A percentile compares a stretch with the other conserved stretches of the same genome.
Evolutionary conservation across 176 grass and related monocot species (phyloP).

Genomic region (Bolboschoenus planiculmis): DNA sequence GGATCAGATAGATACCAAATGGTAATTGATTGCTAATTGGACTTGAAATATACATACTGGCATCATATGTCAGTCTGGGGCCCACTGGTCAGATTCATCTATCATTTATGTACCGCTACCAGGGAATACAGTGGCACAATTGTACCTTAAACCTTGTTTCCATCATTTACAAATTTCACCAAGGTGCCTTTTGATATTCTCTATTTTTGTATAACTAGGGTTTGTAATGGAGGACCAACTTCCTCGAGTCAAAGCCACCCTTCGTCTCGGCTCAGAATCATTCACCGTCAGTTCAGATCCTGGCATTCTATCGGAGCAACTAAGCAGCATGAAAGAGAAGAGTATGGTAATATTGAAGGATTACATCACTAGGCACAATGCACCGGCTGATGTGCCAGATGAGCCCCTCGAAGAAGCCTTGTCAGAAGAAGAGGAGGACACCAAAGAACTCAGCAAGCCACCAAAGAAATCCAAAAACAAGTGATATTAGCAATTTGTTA

Average conservation of each 20-base stretch:
- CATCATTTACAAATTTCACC: not conserved
- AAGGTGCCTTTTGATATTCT: not conserved
- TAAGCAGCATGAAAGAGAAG: constrained; percentile 65
- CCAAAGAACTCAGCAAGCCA: constrained; percentile 34
- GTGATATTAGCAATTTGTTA: not conserved
- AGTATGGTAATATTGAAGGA: constrained; percentile 79
- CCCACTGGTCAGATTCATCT: not conserved
- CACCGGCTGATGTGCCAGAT: constrained; percentile 68
- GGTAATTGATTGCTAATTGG: not conserved
- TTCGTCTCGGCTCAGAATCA: constrained; percentile 44
- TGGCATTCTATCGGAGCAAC: constrained; percentile 52
- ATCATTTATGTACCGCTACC: not conserved
- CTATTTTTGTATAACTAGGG: constrained; percentile 2
- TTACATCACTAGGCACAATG: constrained; percentile 65
- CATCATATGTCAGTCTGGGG: not conserved
- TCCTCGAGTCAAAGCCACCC: constrained; percentile 45
- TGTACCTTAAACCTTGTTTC: not conserved
- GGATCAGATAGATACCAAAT: not conserved
- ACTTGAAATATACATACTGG: not conserved
- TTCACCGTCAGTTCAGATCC: constrained; percentile 45
- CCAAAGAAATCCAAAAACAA: constrained; percentile 76
- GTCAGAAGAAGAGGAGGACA: constrained; percentile 28
- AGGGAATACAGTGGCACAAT: too few relatives aligned
- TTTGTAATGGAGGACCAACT: constrained; percentile 32
- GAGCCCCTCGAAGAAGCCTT: constrained; percentile 45